These are phyloP conservation scores for Cladosporium oxysporum DNA, from an alignment of 2,329 filamentous ascomycete species.

Conservation along the genomic window DNA sequence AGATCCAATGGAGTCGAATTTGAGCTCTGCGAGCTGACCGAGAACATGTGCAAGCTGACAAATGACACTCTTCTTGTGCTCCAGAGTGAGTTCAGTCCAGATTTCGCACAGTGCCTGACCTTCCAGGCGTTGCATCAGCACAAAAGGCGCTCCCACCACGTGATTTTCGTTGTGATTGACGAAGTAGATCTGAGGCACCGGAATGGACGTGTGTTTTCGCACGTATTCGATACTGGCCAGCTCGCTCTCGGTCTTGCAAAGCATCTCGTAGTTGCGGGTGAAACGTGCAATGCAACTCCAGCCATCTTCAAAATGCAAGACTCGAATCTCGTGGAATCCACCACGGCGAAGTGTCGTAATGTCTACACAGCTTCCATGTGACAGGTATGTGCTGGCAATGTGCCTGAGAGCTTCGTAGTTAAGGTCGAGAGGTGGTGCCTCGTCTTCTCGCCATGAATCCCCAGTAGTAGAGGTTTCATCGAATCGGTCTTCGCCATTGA, in stretches of 20 bases:
- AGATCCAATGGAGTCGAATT: slow-evolving; percentile 22
- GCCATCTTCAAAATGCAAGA: slow-evolving; percentile 23
- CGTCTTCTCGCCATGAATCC: neutral
- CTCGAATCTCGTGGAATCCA: slow-evolving; percentile 18
- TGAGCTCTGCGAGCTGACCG: neutral
- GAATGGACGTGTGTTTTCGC: too few relatives aligned
- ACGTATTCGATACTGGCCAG: slow-evolving; percentile 18
- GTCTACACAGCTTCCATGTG: slow-evolving; percentile 20
- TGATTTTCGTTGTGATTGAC: too few relatives aligned
- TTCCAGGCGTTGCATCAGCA: slow-evolving; percentile 21
- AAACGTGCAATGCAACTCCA: slow-evolving; percentile 25
- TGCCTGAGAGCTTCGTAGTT: slow-evolving; percentile 25
- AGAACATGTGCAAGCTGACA: neutral
- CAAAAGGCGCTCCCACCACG: too few relatives aligned
- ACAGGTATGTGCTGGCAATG: slow-evolving; percentile 19
- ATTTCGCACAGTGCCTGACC: slow-evolving; percentile 15
- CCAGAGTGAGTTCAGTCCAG: slow-evolving; percentile 17
- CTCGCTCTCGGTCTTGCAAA: slow-evolving; percentile 20
- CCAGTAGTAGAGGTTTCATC: neutral
- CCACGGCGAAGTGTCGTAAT: slow-evolving; percentile 9
- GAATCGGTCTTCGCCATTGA: too few relatives aligned
- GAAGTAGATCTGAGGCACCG: too few relatives aligned
- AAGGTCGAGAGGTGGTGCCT: slow-evolving; percentile 7
- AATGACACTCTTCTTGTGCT: slow-evolving; percentile 20
- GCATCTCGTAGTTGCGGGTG: slow-evolving; percentile 16